Percentiles rank a stretch among this genome's conserved stretches.
Conservation (phyloP, 1,284 basidiomycete genomes). For the Malassezia obtusa region DNA sequence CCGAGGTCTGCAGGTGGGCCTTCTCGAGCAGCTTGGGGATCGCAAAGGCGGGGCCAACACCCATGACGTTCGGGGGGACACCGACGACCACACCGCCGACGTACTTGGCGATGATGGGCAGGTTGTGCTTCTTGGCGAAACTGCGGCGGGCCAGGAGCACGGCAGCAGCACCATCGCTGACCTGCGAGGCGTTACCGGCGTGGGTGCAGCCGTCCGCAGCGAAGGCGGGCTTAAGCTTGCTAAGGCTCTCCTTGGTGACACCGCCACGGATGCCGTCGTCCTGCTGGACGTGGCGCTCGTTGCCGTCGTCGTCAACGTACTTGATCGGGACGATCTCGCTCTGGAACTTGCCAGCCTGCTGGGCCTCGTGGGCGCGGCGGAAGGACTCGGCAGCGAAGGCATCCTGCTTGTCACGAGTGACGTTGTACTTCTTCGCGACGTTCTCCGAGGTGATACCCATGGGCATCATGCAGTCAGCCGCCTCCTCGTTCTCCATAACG, state of each 20-base stretch:
- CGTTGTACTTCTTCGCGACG: constrained; percentile 67
- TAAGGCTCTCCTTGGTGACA: constrained; percentile 73
- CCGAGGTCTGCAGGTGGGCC: constrained; percentile 34
- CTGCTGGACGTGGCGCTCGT: constrained; percentile 65
- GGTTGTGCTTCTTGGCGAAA: constrained; percentile 73
- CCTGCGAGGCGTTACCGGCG: constrained; percentile 82
- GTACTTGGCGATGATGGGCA: constrained; percentile 88
- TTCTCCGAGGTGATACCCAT: constrained; percentile 98
- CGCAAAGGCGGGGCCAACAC: constrained; percentile 46
- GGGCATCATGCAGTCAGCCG: constrained; percentile 83
- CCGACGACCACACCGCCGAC: constrained; percentile 66
- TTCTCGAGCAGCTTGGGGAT: constrained; percentile 42
- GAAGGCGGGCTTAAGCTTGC: constrained; percentile 91
- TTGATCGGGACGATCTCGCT: constrained; percentile 79
- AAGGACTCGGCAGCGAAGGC: constrained; percentile 73
- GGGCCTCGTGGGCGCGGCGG: constrained; percentile 73
- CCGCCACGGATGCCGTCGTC: constrained; percentile 82
- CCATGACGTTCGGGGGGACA: constrained; percentile 48
- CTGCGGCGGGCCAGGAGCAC: constrained; percentile 79
- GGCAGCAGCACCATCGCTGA: constrained; percentile 94
- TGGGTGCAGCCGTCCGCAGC: constrained; percentile 78
- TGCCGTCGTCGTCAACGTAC: constrained; percentile 69
- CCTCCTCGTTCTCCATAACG: constrained; percentile 66
- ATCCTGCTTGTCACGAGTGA: constrained; percentile 69
- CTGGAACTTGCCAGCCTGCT: constrained; percentile 79